Percentiles rank a stretch among this genome's conserved stretches.
These are phyloP conservation scores for Amaranthus hypochondriacus DNA, from an alignment of 148 eudicot species.

Conservation along the genomic window DNA sequence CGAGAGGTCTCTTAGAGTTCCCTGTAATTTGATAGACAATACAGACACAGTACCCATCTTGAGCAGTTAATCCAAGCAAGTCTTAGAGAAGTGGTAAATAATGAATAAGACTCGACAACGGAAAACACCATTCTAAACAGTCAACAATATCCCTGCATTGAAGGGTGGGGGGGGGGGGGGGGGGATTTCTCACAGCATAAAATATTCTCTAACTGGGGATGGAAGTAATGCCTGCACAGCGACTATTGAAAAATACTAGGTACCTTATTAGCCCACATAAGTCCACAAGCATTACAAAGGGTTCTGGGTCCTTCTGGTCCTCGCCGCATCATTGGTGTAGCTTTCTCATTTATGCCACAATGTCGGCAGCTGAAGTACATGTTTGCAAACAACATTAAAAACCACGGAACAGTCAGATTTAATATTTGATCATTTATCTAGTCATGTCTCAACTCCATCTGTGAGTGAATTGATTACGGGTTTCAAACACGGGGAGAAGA, in stretches of 20 bases:
- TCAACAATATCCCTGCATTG: neutral
- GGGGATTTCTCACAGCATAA: neutral
- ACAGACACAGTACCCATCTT: neutral
- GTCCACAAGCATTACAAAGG: slow-evolving; percentile 85
- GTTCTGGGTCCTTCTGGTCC: slow-evolving; percentile 89
- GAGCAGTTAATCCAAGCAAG: neutral
- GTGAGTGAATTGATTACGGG: too few species aligned
- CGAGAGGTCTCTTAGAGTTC: slow-evolving; percentile 65
- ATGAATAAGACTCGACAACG: neutral
- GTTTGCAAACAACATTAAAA: slow-evolving; percentile 3
- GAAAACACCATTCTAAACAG: neutral
- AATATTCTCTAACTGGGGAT: neutral
- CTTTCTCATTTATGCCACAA: slow-evolving; percentile 65
- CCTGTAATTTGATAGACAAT: slow-evolving; percentile 29
- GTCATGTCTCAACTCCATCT: neutral
- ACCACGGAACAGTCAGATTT: neutral
- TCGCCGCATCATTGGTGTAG: slow-evolving; percentile 83
- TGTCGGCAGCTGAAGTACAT: slow-evolving; percentile 53
- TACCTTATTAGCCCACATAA: slow-evolving; percentile 93
- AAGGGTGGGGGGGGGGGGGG: neutral
- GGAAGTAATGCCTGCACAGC: neutral
- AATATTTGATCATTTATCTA: neutral
- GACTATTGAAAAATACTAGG: neutral
- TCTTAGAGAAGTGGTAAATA: neutral
- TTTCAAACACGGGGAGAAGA: too few species aligned